A percentile compares a stretch with the other conserved stretches of the same genome.
These are phyloP conservation scores for Solanum ossicruentum DNA, from an alignment of 257 asterid genomes.

Conservation along the genomic window DNA sequence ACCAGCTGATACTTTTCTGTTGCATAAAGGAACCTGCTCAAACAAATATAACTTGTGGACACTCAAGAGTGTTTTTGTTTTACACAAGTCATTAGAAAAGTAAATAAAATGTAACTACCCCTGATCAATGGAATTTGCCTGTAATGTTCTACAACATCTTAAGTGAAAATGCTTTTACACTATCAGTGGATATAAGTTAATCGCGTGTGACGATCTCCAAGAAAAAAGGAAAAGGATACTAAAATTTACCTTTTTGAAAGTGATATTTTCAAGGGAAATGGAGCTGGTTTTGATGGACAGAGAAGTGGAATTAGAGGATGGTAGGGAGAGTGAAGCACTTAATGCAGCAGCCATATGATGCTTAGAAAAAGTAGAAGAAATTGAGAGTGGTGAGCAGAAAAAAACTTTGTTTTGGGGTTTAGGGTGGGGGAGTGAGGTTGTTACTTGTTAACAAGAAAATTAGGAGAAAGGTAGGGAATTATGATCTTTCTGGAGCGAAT, in stretches of 20 bases:
- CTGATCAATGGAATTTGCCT: neutral
- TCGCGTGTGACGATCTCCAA: neutral
- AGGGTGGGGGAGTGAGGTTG: neutral
- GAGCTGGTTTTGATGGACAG: slow-evolving; percentile 41
- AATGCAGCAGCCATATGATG: slow-evolving; percentile 27
- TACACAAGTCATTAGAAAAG: neutral
- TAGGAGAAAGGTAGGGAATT: neutral
- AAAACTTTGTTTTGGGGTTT: neutral
- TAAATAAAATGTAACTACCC: neutral
- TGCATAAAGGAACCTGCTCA: slow-evolving; percentile 40
- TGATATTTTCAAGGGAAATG: slow-evolving; percentile 47
- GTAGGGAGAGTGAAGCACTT: slow-evolving; percentile 76
- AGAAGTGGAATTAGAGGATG: slow-evolving; percentile 56
- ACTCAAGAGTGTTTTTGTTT: neutral
- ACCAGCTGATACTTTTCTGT: slow-evolving; percentile 34
- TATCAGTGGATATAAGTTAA: neutral
- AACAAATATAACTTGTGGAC: neutral
- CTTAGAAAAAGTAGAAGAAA: neutral
- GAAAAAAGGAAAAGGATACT: neutral
- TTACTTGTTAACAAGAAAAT: neutral
- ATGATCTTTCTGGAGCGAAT: neutral
- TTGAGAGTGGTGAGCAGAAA: neutral
- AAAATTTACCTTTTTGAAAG: slow-evolving; percentile 47
- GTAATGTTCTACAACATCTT: neutral
- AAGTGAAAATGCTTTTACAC: neutral